A percentile compares a stretch with the other conserved stretches of the same genome.
phyloP scores from a whole-genome alignment of 176 grass and related monocot genomes.

The Pontederia paniculata region DNA sequence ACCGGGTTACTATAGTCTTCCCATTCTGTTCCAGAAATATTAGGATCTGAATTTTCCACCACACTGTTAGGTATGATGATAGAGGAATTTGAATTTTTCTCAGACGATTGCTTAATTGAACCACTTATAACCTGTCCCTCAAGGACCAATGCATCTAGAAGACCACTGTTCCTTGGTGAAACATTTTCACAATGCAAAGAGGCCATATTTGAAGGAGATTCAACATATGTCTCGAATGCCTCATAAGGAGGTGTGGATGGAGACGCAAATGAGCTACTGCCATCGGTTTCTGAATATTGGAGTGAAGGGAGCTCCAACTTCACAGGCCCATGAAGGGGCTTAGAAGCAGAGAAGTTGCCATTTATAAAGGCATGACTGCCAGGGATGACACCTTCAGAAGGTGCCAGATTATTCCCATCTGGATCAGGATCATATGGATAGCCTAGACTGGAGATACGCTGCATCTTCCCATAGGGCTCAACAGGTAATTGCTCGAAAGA shows the following conservation, averaged over 20 bases:
- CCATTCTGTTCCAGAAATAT: conserved; percentile 44
- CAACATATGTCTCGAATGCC: conserved; percentile 44
- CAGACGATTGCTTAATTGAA: conserved; percentile 35
- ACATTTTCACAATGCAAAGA: conserved; percentile 46
- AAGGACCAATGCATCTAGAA: conserved; percentile 73
- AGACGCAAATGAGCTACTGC: conserved; percentile 49
- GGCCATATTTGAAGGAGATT: conserved; percentile 34
- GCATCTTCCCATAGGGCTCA: conserved; percentile 42
- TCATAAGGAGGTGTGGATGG: conserved; percentile 41
- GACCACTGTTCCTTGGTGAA: conserved; percentile 53
- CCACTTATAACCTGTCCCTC: conserved; percentile 43
- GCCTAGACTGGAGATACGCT: conserved; percentile 41
- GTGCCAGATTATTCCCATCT: conserved; percentile 38
- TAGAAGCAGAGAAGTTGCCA: conserved; percentile 87
- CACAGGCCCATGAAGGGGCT: conserved; percentile 49
- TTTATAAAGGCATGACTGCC: conserved; percentile 81
- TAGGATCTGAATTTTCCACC: conserved; percentile 30
- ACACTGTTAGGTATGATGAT: conserved; percentile 31
- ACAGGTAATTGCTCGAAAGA: conserved; percentile 47
- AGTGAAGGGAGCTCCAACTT: conserved; percentile 99
- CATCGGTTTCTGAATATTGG: conserved; percentile 92
- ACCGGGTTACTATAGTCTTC: conserved; percentile 27
- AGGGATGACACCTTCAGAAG: conserved; percentile 33
- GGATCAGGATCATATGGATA: conserved; percentile 46
- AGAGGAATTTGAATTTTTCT: conserved; percentile 62